phyloP scores from a whole-genome alignment of 768 basidiomycete genomes.

The Ramaria sp. region DNA sequence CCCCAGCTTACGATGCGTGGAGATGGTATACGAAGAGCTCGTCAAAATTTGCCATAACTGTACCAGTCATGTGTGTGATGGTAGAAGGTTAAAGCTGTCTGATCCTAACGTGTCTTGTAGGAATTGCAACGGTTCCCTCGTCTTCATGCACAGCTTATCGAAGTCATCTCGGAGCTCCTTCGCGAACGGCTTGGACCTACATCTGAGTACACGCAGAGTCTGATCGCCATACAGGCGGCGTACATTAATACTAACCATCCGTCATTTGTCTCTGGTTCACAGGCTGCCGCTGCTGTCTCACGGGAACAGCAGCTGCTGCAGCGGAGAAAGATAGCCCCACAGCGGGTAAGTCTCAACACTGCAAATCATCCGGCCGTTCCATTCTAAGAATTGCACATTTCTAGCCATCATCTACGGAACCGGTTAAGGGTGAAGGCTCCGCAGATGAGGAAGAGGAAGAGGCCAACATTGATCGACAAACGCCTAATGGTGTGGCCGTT shows the following conservation, averaged over 20 bases:
- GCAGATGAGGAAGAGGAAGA: constrained; percentile 58
- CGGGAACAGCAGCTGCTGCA: constrained; percentile 19
- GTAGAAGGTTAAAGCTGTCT: not conserved
- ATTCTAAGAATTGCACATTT: constrained; percentile 12
- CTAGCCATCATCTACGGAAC: constrained; percentile 58
- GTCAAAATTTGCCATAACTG: constrained; percentile 99
- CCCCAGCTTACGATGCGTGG: constrained; percentile 91
- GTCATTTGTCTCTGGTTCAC: constrained; percentile 76
- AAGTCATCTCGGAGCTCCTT: constrained; percentile 92
- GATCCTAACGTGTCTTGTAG: constrained; percentile 28
- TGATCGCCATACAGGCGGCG: constrained; percentile 95
- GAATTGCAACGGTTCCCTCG: constrained; percentile 94
- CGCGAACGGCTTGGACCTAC: constrained; percentile 94
- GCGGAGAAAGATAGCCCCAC: constrained; percentile 32
- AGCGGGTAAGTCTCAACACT: constrained; percentile 37
- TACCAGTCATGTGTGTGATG: constrained; percentile 60
- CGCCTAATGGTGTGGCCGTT: constrained; percentile 42
- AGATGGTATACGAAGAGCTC: constrained; percentile 96
- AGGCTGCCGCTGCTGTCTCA: constrained; percentile 38
- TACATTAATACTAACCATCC: constrained; percentile 99
- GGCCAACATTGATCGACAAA: constrained; percentile 37
- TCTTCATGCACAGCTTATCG: constrained; percentile 86
- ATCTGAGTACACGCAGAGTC: constrained; percentile 89
- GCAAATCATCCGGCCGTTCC: constrained; percentile 8
- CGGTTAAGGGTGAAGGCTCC: constrained; percentile 39